A percentile compares a stretch with the other conserved stretches of the same genome.
Evolutionary conservation across 73 alveolate genomes (phyloP).

Genomic region (Blepharisma stoltei): DNA sequence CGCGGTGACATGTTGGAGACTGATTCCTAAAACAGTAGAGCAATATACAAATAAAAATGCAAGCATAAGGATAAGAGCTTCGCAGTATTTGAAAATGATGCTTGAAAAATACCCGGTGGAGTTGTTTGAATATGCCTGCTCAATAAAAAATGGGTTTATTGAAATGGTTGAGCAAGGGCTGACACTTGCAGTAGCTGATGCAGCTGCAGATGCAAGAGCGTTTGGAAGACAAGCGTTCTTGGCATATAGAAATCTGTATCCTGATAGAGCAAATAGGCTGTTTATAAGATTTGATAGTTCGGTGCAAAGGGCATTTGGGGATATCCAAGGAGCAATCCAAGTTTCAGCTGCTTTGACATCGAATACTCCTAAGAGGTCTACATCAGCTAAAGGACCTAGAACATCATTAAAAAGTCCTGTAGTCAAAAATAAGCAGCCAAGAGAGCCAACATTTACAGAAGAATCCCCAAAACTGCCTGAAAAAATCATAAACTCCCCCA

Average conservation of each 20-base stretch:
- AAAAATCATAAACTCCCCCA: not conserved
- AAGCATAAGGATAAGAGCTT: slow-evolving; percentile 30
- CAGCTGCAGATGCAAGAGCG: slow-evolving; percentile 29
- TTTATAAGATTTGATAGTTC: slow-evolving; percentile 17
- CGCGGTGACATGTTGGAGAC: slow-evolving; percentile 10
- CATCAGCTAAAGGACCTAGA: not conserved
- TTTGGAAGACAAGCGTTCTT: slow-evolving; percentile 28
- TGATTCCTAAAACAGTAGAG: slow-evolving; percentile 35
- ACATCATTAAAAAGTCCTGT: too few relatives aligned
- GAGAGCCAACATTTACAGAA: too few relatives aligned
- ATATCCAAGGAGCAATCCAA: not conserved
- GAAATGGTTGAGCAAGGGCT: slow-evolving; percentile 18
- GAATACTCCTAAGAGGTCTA: not conserved
- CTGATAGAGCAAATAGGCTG: slow-evolving; percentile 28
- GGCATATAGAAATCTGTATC: slow-evolving; percentile 13
- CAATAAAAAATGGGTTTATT: slow-evolving; percentile 13
- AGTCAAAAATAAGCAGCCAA: too few relatives aligned
- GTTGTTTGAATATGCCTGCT: slow-evolving; percentile 8
- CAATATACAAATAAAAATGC: slow-evolving; percentile 33
- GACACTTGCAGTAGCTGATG: slow-evolving; percentile 25
- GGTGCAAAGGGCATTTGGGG: slow-evolving; percentile 32
- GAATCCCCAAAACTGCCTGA: too few relatives aligned
- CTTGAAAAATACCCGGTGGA: slow-evolving; percentile 10
- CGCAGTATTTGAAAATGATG: slow-evolving; percentile 14
- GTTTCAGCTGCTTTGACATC: not conserved